These are phyloP conservation scores for Russula brevipes DNA, from an alignment of 768 basidiomycete genomes.

Conservation along the genomic window DNA sequence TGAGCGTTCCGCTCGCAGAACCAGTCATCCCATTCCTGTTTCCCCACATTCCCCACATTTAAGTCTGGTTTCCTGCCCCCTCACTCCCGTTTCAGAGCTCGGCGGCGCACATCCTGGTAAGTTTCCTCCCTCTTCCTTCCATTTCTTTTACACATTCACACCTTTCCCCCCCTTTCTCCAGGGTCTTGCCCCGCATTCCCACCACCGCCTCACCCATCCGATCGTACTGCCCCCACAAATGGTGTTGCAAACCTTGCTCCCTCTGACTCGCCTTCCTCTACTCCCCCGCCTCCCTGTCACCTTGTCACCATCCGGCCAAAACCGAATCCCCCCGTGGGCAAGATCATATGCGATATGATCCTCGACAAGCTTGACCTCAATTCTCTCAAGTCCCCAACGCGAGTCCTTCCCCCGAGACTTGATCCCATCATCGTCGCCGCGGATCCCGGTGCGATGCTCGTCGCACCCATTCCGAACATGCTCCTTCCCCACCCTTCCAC, in stretches of 20 bases:
- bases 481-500: constrained; percentile 22
- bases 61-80: constrained; percentile 3
- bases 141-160: not conserved
- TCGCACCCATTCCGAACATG: constrained; percentile 28
- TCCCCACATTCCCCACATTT: constrained; percentile 29
- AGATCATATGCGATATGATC: constrained; percentile 56
- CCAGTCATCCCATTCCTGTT: constrained; percentile 27
- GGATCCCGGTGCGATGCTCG: constrained; percentile 25
- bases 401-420: constrained; percentile 19
- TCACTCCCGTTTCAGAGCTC: constrained; percentile 22
- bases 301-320: constrained; percentile 22
- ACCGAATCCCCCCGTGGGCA: constrained; percentile 36
- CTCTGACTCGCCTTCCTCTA: constrained; percentile 13
- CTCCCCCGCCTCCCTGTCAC: not conserved
- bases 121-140: not conserved
- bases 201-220: not conserved
- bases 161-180: not conserved
- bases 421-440: constrained; percentile 22
- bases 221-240: not conserved
- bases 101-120: constrained; percentile 5
- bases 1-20: constrained; percentile 43
- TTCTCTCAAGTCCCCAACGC: constrained; percentile 25
- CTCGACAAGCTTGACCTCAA: constrained; percentile 37
- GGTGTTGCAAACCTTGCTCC: not conserved
- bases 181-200: constrained; percentile 1